Evolutionary conservation across 495 filamentous ascomycete species (phyloP).

Genomic region (Polyplosphaeria fusca): DNA sequence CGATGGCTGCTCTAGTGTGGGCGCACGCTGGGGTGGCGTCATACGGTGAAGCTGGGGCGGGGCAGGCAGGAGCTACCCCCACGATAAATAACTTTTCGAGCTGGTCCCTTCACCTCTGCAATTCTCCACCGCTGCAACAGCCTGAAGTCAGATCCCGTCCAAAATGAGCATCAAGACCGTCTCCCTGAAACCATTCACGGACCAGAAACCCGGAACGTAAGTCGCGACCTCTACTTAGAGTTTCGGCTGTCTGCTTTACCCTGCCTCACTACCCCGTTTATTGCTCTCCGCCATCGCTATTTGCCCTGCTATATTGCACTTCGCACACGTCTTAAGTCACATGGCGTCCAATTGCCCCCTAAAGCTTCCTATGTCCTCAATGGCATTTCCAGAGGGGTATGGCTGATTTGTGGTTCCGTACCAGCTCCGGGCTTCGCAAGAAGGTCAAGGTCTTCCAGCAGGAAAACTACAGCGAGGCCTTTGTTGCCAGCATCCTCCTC

Average conservation of each 20-base stretch:
- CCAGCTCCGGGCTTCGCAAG: slow-evolving; percentile 93
- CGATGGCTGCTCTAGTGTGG: too few relatives aligned
- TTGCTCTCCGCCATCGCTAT: slow-evolving; percentile 24
- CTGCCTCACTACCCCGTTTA: slow-evolving; percentile 39
- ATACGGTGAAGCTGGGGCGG: too few relatives aligned
- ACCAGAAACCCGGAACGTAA: slow-evolving; percentile 99
- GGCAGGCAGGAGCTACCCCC: background rate
- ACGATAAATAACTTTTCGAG: too few relatives aligned
- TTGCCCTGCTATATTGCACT: slow-evolving; percentile 15
- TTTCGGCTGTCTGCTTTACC: slow-evolving; percentile 25
- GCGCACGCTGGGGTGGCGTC: too few relatives aligned
- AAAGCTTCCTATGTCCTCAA: slow-evolving; percentile 10
- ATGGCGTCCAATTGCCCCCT: slow-evolving; percentile 7
- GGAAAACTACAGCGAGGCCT: slow-evolving; percentile 91
- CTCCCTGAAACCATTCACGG: slow-evolving; percentile 73
- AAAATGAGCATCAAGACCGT: slow-evolving; percentile 69
- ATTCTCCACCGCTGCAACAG: slow-evolving; percentile 7
- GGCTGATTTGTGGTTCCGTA: slow-evolving; percentile 34
- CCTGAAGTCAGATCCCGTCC: slow-evolving; percentile 10
- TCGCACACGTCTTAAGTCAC: slow-evolving; percentile 6
- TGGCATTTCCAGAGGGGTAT: slow-evolving; percentile 15
- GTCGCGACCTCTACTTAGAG: slow-evolving; percentile 42
- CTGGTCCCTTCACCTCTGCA: background rate
- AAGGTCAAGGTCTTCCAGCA: slow-evolving; percentile 98
- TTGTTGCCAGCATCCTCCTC: slow-evolving; percentile 86